Base-by-base conservation (phyloP, 106 monocot genomes). In the Dioscorea zingiberensis region DNA sequence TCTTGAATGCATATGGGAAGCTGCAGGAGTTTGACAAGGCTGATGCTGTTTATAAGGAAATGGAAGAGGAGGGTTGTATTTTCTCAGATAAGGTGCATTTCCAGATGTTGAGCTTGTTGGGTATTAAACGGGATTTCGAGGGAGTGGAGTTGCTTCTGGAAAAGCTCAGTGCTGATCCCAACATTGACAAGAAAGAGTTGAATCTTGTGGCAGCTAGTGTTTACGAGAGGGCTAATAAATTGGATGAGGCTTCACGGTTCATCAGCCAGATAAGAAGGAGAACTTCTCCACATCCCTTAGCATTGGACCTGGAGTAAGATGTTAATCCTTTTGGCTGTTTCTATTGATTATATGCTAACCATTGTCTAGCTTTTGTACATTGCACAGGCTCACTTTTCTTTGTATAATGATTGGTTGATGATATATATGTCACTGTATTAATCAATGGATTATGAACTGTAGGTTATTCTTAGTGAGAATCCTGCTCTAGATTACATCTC, bases 81-180 rank as follows among this genome's bases (percentile, higher is more conserved):
- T 86, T 98, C 49, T 60, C 73, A 0, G 98, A 98, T 53, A 67
- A 69, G 64, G 93, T 98, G 46, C 98, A 98, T 58, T 98, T 93
- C 55, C 98, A 98, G 63, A 98, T 98, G 98, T 56, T 98, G 62
- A 82, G 82, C 44, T 71, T 98, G 7, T 48, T 92, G 63, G 98
- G 98, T 18, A 77, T 76, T 17, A 81, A 62, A 59, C 68, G 84
- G 51, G 86, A 98, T 66, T 93, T 93, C 64, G 27, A 73, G 30
- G 67, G 76, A 13, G 56, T 98, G 73, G 88, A 93, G 49, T 11
- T 28, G 14, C 67, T 98, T 73, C 45, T 93, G 8, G 73, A 73
- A 55, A 82, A 76, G 73, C 81, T 98, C 17, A 70, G 32, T 15
- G 51, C 48, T 25, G 77, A 89, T 66, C 81, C 77, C 5, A 82